Evolutionary conservation across 192 early-diverging fungal species (phyloP), one percentile per base, ranked within the genome.

Genomic region (Radiomyces spectabilis): DNA sequence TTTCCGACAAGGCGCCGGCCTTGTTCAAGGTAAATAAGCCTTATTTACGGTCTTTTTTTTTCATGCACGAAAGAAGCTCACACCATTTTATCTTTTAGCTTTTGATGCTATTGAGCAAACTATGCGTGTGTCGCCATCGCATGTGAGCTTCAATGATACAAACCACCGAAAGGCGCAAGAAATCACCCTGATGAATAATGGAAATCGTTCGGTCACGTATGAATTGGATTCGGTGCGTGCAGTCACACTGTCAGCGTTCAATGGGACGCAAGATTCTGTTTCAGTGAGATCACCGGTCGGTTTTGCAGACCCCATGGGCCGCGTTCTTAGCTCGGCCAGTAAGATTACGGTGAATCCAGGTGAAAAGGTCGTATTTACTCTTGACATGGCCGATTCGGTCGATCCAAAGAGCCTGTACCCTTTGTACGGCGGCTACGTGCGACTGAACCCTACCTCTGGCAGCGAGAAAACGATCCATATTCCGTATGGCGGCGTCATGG

Each of bases 131-230:
- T 57, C 58, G 0, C 79, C 79, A 18, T 68, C 61, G 24, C 61
- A 65, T 37, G 50, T 82, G 38, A 71, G 68, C 34, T 72, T 82
- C 59, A 72, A 74, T 46, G 79, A 82, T 38, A 61, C 72, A 19
- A 57, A 43, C 26, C 51, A 77, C 38, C 34, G 41, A 22, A 51
- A 60, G 37, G 16, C 52, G 1, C 40, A 61, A 24, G 53, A 50
- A 16, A 32, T 80, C 39, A 72, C 67, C 12, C 22, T 80, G 21
- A 68, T 40, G 46, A 74, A 80, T 57, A 35, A 37, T 8, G 69
- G 66, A 51, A 68, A 54, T 12, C 30, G 48, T 2, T 15, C 1
- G n/a, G 46, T 43, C 15, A 16, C 33, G 38, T 22, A 22, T 10
- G 9, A 30, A 13, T 27, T 3, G 30, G 4, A 1, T 31, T 48